Evolutionary conservation across 2,329 filamentous ascomycete species (phyloP), one percentile per base, ranked within the genome.

Genomic region (Fusarium sp.): DNA sequence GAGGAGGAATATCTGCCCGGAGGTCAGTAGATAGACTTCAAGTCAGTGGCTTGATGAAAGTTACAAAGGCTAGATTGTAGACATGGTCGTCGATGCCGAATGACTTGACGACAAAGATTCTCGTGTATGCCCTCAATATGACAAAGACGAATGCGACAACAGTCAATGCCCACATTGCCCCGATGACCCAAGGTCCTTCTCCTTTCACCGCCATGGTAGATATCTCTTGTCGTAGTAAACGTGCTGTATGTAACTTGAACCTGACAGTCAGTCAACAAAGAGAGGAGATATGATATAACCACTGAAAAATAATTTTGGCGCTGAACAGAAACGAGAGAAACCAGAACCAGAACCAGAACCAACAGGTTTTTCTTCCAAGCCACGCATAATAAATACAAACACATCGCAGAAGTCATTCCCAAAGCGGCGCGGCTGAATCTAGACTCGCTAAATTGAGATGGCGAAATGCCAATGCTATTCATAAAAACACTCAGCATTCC

Each of bases 81-180:
- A 81, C 77, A 32, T 80, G 77, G 46, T 82, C 77, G 38, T 83
- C 81, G 3, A 79, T 42, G 4, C 80, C 81, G 18, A 77, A 78
- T 0, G 73, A 73, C 2, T 71, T 70, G 14, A 83, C 69, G 11
- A 80, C 58, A 26, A 73, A 60, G 4, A 78, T 20, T 41, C 82
- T 78, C 2, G 81, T 83, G 55, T 83, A 83, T 2, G 80, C 71
- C 5, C 81, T 79, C 2, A 82, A 75, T 12, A 65, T 48, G 10
- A 82, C 78, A 52, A 83, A 79, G 32, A 75, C 23, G 6, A 79
- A 50, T 20, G 73, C 64, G 13, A 78, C 40, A 4, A 30, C 57
- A 4, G 74, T 73, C 49, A 79, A 33, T 15, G 68, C 42, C 78
- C 78, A 79, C 67, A 79, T 79, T 58, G 79, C 74, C 33, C 64